Base-by-base conservation (phyloP, 306 rosid genomes). In the Styphnolobium japonicum region DNA sequence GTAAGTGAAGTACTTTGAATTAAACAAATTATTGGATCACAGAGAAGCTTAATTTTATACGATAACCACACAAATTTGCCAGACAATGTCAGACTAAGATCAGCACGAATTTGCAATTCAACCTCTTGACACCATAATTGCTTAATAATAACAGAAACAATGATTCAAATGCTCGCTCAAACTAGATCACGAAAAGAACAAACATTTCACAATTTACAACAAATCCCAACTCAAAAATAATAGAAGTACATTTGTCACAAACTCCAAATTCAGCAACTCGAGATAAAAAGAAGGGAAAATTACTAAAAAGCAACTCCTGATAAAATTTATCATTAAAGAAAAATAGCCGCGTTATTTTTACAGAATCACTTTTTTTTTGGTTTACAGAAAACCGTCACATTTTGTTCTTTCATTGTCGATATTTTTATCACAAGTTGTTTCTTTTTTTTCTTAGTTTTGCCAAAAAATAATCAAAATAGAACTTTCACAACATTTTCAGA, bases 141-240 rank as follows among this genome's bases (percentile, higher is more conserved):
- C 51, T 3, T 43, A 19, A 51, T 71, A 64, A 51, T 46, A 45
- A 46, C 65, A 42, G 11, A 67, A 69, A 67, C 34, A 68, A 52
- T 15, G 10, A 75, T 70, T 37, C 15, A 80, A 67, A 62, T 43
- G 29, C 19, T 63, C 52, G 9, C 19, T 69, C 36, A 49, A 48
- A 72, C 68, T 27, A 78, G 76, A 85, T 68, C 86, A 75, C 27
- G 67, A 80, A 62, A 72, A 66, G 52, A 75, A 52, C 19, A 19
- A 39, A 70, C 14, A 12, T 42, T 53, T 53, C 33, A 52, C 40
- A 60, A 56, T 42, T 34, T 12, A 18, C 73, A 31, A 46, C 18
- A 80, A 70, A 76, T 8, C 53, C 33, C 48, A 55, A 40, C 9
- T 67, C 6, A 12, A 69, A 64, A 53, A 65, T 0, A 27, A 57